Evolutionary conservation across 1,284 basidiomycete genomes (phyloP).

Genomic region (Cryptococcus neoformans): DNA sequence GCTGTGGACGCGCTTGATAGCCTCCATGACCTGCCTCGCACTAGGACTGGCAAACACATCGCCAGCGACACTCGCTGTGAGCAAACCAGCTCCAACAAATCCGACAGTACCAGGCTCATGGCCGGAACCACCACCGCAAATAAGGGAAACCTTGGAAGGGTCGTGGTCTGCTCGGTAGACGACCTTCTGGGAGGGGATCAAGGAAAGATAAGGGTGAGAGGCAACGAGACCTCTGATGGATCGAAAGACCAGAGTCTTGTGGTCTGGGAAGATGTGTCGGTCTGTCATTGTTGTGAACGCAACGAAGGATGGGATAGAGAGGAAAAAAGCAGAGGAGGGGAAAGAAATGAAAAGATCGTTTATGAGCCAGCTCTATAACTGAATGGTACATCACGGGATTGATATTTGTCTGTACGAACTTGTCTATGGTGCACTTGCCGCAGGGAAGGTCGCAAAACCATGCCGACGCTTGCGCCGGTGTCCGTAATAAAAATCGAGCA

Average conservation of each 20-base stretch:
- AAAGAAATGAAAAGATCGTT: neutral
- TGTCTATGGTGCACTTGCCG: too few relatives aligned
- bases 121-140: conserved; percentile 52
- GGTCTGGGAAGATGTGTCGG: conserved; percentile 50
- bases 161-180: conserved; percentile 48
- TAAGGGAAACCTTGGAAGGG: conserved; percentile 50
- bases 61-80: conserved; percentile 51
- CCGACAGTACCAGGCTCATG: conserved; percentile 51
- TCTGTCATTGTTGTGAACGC: conserved; percentile 31
- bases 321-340: neutral
- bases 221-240: conserved; percentile 48
- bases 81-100: conserved; percentile 50
- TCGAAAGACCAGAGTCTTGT: conserved; percentile 45
- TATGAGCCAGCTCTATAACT: neutral
- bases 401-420: too few relatives aligned
- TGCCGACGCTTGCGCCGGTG: too few relatives aligned
- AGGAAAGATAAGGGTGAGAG: conserved; percentile 41
- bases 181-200: conserved; percentile 48
- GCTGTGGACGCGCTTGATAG: conserved; percentile 50
- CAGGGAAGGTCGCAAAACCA: too few relatives aligned
- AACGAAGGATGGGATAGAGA: neutral
- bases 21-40: conserved; percentile 52
- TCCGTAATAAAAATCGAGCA: too few relatives aligned
- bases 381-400: neutral
- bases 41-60: conserved; percentile 56